phyloP scores from a whole-genome alignment of 1,284 basidiomycete genomes.

The Rhodotorula glutinis region DNA sequence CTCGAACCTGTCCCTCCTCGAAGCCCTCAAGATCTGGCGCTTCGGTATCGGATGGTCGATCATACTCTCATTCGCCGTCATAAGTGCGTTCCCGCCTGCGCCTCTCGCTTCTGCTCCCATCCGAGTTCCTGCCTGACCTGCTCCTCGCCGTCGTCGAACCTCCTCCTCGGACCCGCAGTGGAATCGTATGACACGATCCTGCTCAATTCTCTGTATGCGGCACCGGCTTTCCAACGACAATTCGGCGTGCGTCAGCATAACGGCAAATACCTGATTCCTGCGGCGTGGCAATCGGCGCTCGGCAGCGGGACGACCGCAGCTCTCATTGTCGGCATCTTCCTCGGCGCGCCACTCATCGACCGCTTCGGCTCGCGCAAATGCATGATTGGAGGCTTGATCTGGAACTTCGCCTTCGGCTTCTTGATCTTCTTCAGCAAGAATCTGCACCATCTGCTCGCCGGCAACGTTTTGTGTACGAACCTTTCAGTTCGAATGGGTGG shows the following conservation, averaged over 20 bases:
- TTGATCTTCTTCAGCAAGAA: conserved; percentile 50
- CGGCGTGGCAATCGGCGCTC: conserved; percentile 53
- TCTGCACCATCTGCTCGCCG: conserved; percentile 48
- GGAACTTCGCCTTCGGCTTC: conserved; percentile 47
- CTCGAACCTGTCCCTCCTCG: conserved; percentile 1
- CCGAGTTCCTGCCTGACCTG: no score
- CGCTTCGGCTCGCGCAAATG: conserved; percentile 49
- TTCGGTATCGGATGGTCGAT: conserved; percentile 53
- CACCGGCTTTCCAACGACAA: conserved; percentile 46
- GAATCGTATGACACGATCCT: conserved; percentile 51
- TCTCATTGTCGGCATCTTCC: conserved; percentile 50
- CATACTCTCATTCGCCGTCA: conserved; percentile 51
- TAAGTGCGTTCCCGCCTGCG: conserved; percentile 36
- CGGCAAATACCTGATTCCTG: conserved; percentile 50
- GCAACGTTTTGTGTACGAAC: conserved; percentile 46
- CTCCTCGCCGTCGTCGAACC: neutral
- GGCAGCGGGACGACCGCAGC: conserved; percentile 47
- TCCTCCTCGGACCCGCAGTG: conserved; percentile 39
- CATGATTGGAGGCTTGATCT: conserved; percentile 45
- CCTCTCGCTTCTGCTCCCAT: neutral
- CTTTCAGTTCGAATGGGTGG: no score
- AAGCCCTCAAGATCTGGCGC: conserved; percentile 51
- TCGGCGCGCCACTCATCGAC: conserved; percentile 50
- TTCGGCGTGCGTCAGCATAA: conserved; percentile 44
- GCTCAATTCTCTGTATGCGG: conserved; percentile 43